Evolutionary conservation across 202 grass and related monocot genomes (phyloP), one percentile per base, ranked within the genome.

Genomic region (Carex arenaria): DNA sequence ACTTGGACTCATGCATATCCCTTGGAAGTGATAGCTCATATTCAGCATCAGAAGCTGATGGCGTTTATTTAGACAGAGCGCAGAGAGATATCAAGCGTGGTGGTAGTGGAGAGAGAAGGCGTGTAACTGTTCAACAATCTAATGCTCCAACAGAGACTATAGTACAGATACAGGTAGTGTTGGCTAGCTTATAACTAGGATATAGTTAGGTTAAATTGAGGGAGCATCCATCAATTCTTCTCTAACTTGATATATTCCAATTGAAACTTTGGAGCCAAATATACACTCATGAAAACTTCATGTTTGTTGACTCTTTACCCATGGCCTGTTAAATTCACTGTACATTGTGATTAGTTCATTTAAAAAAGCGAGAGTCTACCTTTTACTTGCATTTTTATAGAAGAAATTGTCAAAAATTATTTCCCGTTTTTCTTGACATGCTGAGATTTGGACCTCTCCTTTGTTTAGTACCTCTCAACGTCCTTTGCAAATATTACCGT

Each of bases 1-100:
- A 93, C 91, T 81, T 98, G 85, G 92, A 95, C 84, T 98, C 95
- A 12, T 95, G 92, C 80, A 86, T 92, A 81, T 93, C 80, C 86
- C 92, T 98, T 32, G 92, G 88, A 72, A 91, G 89, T 66, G 85
- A 93, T 87, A 90, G 92, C 85, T 90, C 83, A 59, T 98, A 95
- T 91, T 98, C 93, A 92, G 91, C 86, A 82, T 98, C 95, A 79
- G 85, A 88, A 87, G 75, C 84, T 66, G 89, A 98, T 26, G 64
- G 72, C 71, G 95, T 98, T 45, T 95, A 87, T 72, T 86, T 95
- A 81, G 83, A 79, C 67, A 93, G 81, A 84, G 86, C 87, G 72
- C 85, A 89, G 53, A 86, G 84, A 82, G 86, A 61, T 65, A 15
- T 54, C 62, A 65, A 47, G 38, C 64, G 61, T 5, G 83, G 67